phyloP scores from a whole-genome alignment of 1,284 basidiomycete genomes.

The Ceratobasidium sp. region DNA sequence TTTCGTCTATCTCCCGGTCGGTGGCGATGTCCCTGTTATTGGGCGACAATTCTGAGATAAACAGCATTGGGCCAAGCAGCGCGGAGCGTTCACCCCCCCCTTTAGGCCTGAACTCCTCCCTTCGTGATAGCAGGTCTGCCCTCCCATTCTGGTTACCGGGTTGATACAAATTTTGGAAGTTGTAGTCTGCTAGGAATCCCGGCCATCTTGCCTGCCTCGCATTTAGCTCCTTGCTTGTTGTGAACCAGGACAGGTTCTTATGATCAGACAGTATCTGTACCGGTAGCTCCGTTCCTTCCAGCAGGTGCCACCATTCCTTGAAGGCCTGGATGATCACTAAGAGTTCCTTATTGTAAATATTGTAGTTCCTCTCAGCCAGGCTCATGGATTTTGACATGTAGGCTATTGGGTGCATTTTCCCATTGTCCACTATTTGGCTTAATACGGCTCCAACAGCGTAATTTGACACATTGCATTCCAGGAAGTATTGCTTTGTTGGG shows the following conservation, averaged over 20 bases:
- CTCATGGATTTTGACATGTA: constrained; percentile 52
- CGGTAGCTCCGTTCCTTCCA: constrained; percentile 53
- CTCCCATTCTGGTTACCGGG: constrained; percentile 57
- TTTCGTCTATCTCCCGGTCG: background rate
- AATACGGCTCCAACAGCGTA: constrained; percentile 54
- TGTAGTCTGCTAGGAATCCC: constrained; percentile 55
- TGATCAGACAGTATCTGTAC: constrained; percentile 61
- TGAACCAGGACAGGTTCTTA: constrained; percentile 62
- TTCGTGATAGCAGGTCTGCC: constrained; percentile 61
- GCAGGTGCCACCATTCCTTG: constrained; percentile 60
- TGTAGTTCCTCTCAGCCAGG: constrained; percentile 57
- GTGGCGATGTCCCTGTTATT: too few species aligned
- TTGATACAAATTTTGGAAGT: constrained; percentile 59
- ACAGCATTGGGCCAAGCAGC: background rate
- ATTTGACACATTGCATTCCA: constrained; percentile 56
- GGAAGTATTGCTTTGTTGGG: constrained; percentile 47
- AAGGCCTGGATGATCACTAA: constrained; percentile 61
- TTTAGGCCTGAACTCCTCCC: constrained; percentile 52
- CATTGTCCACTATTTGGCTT: constrained; percentile 49
- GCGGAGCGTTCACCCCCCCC: constrained; percentile 14
- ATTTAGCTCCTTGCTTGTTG: constrained; percentile 56
- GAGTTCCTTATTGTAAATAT: constrained; percentile 63
- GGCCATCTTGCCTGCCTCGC: constrained; percentile 62
- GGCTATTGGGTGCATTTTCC: constrained; percentile 53
- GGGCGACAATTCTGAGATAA: background rate